These are phyloP conservation scores for Leptographium procerum DNA, from an alignment of 2,329 filamentous ascomycete species.

Conservation along the genomic window DNA sequence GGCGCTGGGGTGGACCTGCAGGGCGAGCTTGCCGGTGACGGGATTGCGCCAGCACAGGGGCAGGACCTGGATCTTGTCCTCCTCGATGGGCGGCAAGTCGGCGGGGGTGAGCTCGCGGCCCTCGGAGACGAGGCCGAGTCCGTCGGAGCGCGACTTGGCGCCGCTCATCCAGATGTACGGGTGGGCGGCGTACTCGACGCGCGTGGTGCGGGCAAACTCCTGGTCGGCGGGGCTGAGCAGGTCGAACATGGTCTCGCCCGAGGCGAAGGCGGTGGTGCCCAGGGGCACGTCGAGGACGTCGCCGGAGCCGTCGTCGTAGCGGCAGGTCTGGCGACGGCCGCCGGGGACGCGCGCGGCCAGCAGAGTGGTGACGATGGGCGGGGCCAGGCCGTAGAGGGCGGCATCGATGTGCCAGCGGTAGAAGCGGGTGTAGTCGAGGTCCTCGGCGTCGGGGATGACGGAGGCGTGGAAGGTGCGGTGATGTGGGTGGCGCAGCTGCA, in stretches of 20 bases:
- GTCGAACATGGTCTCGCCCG: slow-evolving; percentile 60
- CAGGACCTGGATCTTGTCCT: slow-evolving; percentile 56
- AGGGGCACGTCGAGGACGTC: slow-evolving; percentile 58
- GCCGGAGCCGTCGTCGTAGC: slow-evolving; percentile 61
- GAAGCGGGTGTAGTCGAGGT: slow-evolving; percentile 42
- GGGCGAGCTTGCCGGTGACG: slow-evolving; percentile 52
- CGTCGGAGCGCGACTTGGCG: slow-evolving; percentile 54
- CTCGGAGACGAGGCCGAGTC: slow-evolving; percentile 55
- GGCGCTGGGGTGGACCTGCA: slow-evolving; percentile 66
- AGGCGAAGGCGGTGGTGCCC: slow-evolving; percentile 67
- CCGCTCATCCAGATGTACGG: slow-evolving; percentile 74
- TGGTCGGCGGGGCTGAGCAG: slow-evolving; percentile 53
- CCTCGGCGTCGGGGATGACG: slow-evolving; percentile 42
- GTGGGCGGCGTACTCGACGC: slow-evolving; percentile 65
- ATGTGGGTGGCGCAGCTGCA: slow-evolving; percentile 62
- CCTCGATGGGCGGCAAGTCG: slow-evolving; percentile 54
- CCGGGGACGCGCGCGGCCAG: slow-evolving; percentile 67
- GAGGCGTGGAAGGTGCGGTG: slow-evolving; percentile 66
- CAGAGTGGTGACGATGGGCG: slow-evolving; percentile 60
- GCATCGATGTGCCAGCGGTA: slow-evolving; percentile 77
- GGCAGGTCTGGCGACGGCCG: slow-evolving; percentile 33
- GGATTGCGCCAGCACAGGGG: slow-evolving; percentile 74
- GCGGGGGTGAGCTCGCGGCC: slow-evolving; percentile 40
- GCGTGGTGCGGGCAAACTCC: slow-evolving; percentile 53
- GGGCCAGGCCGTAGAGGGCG: slow-evolving; percentile 63